Evolutionary conservation across 768 basidiomycete genomes (phyloP).

Genomic region (Phylloporus sp.): DNA sequence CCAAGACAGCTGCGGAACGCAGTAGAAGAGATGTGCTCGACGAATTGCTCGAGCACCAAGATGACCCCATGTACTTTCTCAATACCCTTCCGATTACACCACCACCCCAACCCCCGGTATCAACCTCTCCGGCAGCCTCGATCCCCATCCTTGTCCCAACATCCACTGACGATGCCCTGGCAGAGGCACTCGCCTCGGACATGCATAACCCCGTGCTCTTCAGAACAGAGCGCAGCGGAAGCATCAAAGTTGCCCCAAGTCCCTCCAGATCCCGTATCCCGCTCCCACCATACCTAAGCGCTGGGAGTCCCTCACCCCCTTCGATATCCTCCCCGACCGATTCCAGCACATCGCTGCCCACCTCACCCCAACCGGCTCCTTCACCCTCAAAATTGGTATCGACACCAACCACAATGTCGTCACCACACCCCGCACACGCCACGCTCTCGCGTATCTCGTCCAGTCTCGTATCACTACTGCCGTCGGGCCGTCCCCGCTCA

Average conservation of each 20-base stretch:
- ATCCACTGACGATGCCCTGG: conserved; percentile 34
- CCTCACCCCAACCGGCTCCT: neutral
- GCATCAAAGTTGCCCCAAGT: conserved; percentile 10
- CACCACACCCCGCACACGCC: conserved; percentile 26
- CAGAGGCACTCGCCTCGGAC: conserved; percentile 37
- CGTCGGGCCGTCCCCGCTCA: conserved; percentile 20
- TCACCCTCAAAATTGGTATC: neutral
- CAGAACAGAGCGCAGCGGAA: conserved; percentile 2
- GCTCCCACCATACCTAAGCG: conserved; percentile 21
- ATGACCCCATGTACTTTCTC: conserved; percentile 67
- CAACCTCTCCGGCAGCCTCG: conserved; percentile 18
- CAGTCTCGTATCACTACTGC: conserved; percentile 48
- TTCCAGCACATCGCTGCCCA: conserved; percentile 13
- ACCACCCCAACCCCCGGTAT: neutral
- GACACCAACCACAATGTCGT: neutral
- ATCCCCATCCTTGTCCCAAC: conserved; percentile 33
- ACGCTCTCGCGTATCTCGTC: conserved; percentile 47
- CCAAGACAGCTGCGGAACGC: conserved; percentile 50
- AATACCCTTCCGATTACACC: conserved; percentile 10
- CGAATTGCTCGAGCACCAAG: conserved; percentile 62
- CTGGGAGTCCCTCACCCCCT: conserved; percentile 20
- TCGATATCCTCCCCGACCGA: conserved; percentile 17
- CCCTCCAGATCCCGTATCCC: conserved; percentile 12
- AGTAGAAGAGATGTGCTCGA: conserved; percentile 54
- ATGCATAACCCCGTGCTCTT: conserved; percentile 12